Conservation (phyloP, 2,329 filamentous ascomycete species). For the Colletotrichum sp. region DNA sequence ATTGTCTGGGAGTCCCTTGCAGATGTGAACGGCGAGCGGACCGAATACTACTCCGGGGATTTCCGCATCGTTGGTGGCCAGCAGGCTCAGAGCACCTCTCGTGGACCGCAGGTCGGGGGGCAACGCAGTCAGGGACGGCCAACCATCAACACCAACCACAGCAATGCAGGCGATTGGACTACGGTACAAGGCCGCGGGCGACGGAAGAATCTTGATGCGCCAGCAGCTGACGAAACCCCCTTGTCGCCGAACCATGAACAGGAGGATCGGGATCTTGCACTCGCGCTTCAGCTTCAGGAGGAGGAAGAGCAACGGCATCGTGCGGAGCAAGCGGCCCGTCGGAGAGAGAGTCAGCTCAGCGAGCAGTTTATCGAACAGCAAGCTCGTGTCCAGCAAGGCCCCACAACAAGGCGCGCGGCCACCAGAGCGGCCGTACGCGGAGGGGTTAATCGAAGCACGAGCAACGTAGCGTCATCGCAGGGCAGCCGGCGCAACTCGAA, state of each 20-base stretch:
- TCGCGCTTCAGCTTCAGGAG: constrained; percentile 92
- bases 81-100: constrained; percentile 26
- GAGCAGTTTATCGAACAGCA: constrained; percentile 75
- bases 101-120: not conserved
- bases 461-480: not conserved
- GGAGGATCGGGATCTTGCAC: constrained; percentile 85
- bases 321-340: constrained; percentile 63
- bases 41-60: constrained; percentile 88
- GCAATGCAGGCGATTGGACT: constrained; percentile 52
- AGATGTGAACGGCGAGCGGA: constrained; percentile 82
- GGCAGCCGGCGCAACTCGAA: constrained; percentile 12
- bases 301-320: constrained; percentile 85
- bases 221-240: constrained; percentile 25
- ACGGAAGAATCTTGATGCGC: not conserved
- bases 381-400: constrained; percentile 40
- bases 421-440: constrained; percentile 19
- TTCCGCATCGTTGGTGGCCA: constrained; percentile 80
- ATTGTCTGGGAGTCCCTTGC: constrained; percentile 95
- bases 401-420: constrained; percentile 26
- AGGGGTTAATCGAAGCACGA: constrained; percentile 14
- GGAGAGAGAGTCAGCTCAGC: constrained; percentile 70
- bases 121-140: not conserved
- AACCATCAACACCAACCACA: not conserved
- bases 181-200: constrained; percentile 47
- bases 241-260: constrained; percentile 60